Evolutionary conservation across 2,329 filamentous ascomycete genomes (phyloP), one percentile per base, ranked within the genome.

Genomic region (Penicillium psychrosexuale): DNA sequence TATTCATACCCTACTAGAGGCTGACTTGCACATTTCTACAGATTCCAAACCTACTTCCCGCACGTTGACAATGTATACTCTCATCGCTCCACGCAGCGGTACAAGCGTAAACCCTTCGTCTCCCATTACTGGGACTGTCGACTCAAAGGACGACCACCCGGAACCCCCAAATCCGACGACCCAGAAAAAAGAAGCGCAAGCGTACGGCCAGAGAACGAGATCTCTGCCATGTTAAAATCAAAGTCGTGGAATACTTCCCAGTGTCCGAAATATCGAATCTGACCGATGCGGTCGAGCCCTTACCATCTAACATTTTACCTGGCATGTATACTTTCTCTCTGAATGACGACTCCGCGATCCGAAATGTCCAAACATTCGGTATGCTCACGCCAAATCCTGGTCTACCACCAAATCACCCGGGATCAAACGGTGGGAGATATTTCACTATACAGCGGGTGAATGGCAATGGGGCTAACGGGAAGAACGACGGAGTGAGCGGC

Each of bases 51-150:
- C 7, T 93, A 92, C 72, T 92, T 91, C 66, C 88, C 89, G 0
- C 89, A 92, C 71, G 82, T 93, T 62, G 89, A 92, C 76, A 92
- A 92, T 69, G 83, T 92, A 63, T 93, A 91, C 74, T 92, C 89
- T 27, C 89, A 91, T 74, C 86, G 89, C 58, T 91, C 89, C 1
- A 91, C 89, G 2, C 89, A 92, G 69, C 81, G 81, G 51, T 91
- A 91, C 72, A 92, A 92, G 75, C 86, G 87, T 65, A 90, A 90
- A 64, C 86, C 87, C n/a, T 90, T 92, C 62, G 80, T 91, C 51
- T 90, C 88, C 1, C 88, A 91, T 72, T 93, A 92, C 72, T 92
- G 88, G 86, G 89, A 92, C 73, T 93, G 89, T 66, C 83, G 89
- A 33, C 81, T 92, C 66, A 92, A 92, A 73, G 89, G 89, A 24